phyloP scores from a whole-genome alignment of 2,329 filamentous ascomycete genomes.

The Rhexocercosporidium sp. region DNA sequence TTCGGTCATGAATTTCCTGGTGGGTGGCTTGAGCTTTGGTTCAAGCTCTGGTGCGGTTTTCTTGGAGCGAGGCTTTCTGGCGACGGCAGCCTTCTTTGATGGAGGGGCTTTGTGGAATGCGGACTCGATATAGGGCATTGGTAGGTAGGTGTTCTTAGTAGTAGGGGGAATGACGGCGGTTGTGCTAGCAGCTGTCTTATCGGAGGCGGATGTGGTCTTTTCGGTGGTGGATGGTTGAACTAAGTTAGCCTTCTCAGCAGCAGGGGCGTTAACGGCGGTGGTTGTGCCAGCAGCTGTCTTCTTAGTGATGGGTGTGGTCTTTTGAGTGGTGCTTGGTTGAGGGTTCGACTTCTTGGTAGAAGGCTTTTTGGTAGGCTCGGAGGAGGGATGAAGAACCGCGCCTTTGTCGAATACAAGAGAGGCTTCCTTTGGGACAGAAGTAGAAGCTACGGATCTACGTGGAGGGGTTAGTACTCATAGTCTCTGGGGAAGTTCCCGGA shows the following conservation, averaged over 20 bases:
- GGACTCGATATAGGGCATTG: not conserved
- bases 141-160: not conserved
- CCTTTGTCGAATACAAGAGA: not conserved
- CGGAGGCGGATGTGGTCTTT: not conserved
- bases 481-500: too few species aligned
- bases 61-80: not conserved
- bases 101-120: constrained; percentile 1
- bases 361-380: not conserved
- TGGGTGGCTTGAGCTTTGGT: not conserved
- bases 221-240: too few species aligned
- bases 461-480: not conserved
- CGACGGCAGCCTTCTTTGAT: not conserved
- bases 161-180: not conserved
- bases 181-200: not conserved
- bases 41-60: not conserved
- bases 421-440: not conserved
- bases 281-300: not conserved
- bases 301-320: not conserved
- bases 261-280: not conserved
- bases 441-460: not conserved
- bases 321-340: not conserved
- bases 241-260: not conserved
- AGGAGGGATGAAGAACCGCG: not conserved
- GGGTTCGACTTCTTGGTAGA: not conserved
- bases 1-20: constrained; percentile 3